Conservation (phyloP, 73 alveolate genomes). For the Paramecium sexaurelia region DNA sequence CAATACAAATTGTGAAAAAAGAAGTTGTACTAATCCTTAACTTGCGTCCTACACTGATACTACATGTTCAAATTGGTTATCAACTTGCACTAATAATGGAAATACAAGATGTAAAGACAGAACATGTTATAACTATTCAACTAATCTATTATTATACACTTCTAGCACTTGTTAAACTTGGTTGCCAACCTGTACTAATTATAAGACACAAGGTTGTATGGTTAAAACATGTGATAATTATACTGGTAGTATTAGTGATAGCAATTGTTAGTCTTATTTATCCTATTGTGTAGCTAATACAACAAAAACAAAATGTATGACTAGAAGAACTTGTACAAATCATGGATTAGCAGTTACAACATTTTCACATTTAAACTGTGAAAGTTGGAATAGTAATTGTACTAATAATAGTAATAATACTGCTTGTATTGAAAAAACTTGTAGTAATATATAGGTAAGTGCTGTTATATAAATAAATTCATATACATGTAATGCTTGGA, state of each 20-base stretch:
- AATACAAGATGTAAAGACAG: not conserved
- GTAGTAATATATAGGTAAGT: not conserved
- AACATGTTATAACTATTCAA: not conserved
- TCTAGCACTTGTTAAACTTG: not conserved
- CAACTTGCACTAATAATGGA: not conserved
- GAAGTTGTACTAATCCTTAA: not conserved
- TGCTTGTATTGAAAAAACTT: not conserved
- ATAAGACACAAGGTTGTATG: not conserved
- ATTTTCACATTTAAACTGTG: not conserved
- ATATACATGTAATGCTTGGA: not conserved
- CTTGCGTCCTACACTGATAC: not conserved
- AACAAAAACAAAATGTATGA: not conserved
- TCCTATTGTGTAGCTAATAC: not conserved
- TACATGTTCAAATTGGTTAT: not conserved
- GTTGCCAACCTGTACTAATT: not conserved
- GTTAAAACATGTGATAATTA: not conserved
- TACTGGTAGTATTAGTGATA: not conserved
- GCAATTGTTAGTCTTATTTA: not conserved
- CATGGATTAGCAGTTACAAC: not conserved
- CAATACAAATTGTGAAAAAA: not conserved
- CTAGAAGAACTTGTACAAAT: not conserved
- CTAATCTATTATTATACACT: not conserved
- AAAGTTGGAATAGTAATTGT: not conserved
- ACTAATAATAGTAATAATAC: not conserved
- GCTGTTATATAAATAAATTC: not conserved